Base-by-base conservation (phyloP, 1,284 basidiomycete genomes). In the Boletus subluridellus region DNA sequence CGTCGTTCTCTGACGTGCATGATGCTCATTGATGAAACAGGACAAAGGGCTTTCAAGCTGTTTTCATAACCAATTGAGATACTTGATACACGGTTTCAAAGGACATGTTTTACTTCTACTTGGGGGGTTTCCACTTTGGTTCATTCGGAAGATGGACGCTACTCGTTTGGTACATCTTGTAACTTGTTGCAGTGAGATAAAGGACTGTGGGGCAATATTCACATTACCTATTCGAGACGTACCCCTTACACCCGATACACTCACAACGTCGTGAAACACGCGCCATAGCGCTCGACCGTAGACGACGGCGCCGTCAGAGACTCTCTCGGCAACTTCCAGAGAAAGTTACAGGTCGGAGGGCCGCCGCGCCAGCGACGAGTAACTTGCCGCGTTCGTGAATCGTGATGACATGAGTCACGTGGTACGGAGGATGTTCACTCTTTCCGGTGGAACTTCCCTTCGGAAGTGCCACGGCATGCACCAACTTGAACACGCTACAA, bases 261-360 rank as follows among this genome's bases (percentile, higher is more conserved):
- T 70, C 60, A 74, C 42, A 39, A 39, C 8, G 49, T 14, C 37
- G 54, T 54, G 17, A 79, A 70, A 7, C 70, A 72, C 15, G 73
- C 74, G 26, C 67, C 71, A 62, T 82, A 86, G 30, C 85, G 76
- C 44, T 71, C 73, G 8, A 75, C 73, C n/a, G 79, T 77, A 5
- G 80, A 82, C 11, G 78, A 66, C 54, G 88, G 79, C 9, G 80
- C 71, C 76, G 82, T 77, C 21, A 80, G 58, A 1, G 84, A 84
- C 62, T 90, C 88, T 44, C 68, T 74, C 30, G 80, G 80, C 39
- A 90, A 62, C 5, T 75, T 64, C 60, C 74, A 80, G 14, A 89
- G 21, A 21, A 21, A 21, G 21, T 21, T 21, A 21, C 21, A 21
- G 21, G 21, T 21, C 21, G 21, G 21, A n/a, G n/a, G n/a, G n/a